Evolutionary conservation across 345 rosid genomes (phyloP).

Genomic region (Hibiscus trionum): DNA sequence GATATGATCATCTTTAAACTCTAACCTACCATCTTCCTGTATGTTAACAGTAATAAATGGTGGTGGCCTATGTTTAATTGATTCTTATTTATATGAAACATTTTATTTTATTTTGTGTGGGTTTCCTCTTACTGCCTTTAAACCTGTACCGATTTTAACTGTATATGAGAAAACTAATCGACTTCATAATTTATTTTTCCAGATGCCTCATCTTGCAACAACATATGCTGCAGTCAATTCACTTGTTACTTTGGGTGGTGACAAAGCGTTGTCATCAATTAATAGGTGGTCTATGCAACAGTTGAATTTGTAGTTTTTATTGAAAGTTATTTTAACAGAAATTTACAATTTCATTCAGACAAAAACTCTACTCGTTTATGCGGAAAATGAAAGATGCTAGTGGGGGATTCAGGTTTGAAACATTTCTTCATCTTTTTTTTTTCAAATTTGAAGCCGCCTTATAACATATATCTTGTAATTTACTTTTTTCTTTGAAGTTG

Average conservation of each 20-base stretch:
- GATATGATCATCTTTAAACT: constrained; percentile 1
- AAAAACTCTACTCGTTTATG: constrained; percentile 44
- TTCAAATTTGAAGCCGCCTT: background rate
- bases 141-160: background rate
- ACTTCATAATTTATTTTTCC: constrained; percentile 15
- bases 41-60: constrained; percentile 1
- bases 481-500: constrained; percentile 1
- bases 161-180: constrained; percentile 1
- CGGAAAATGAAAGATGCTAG: constrained; percentile 62
- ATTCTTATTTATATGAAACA: background rate
- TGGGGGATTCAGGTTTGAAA: constrained; percentile 81
- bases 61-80: background rate
- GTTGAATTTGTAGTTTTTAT: constrained; percentile 3
- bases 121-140: background rate
- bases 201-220: constrained; percentile 98
- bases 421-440: background rate
- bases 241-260: constrained; percentile 85
- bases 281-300: constrained; percentile 52
- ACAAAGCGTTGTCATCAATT: constrained; percentile 57
- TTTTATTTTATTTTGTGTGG: background rate
- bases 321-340: constrained; percentile 20
- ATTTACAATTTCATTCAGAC: constrained; percentile 38
- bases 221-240: constrained; percentile 91
- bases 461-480: background rate
- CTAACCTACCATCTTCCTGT: background rate